Conservation (phyloP, 148 eudicot species). For the Selenicereus undatus region DNA sequence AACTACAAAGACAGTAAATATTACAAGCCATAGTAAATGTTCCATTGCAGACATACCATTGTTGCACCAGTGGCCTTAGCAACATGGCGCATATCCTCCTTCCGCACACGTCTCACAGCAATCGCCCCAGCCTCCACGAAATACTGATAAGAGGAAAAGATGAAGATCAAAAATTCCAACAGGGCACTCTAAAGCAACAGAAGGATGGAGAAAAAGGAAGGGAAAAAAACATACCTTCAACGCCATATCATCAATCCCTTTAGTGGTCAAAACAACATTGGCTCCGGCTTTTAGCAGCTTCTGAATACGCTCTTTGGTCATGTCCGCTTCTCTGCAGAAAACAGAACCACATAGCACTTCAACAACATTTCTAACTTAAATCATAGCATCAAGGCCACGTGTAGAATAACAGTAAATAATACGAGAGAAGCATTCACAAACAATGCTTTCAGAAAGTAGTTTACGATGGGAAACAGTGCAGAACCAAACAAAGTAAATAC, state of each 20-base stretch:
- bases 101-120: conserved; percentile 90
- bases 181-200: background rate
- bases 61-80: conserved; percentile 99
- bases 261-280: conserved; percentile 83
- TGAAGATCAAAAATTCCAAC: background rate
- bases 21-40: background rate
- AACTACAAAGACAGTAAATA: background rate
- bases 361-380: background rate
- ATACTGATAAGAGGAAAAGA: conserved; percentile 42
- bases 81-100: conserved; percentile 94
- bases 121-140: conserved; percentile 98
- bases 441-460: background rate
- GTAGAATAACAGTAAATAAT: background rate
- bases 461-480: background rate
- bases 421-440: background rate
- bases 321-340: conserved; percentile 86
- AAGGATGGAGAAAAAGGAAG: background rate
- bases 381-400: background rate
- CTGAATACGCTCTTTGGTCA: conserved; percentile 95
- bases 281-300: conserved; percentile 93
- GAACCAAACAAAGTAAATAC: background rate
- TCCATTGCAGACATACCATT: conserved; percentile 44
- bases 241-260: conserved; percentile 99
- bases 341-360: background rate
- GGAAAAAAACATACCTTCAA: conserved; percentile 69